Base-by-base conservation (phyloP, 2,329 filamentous ascomycete genomes). In the Nannizziopsis barbatae region DNA sequence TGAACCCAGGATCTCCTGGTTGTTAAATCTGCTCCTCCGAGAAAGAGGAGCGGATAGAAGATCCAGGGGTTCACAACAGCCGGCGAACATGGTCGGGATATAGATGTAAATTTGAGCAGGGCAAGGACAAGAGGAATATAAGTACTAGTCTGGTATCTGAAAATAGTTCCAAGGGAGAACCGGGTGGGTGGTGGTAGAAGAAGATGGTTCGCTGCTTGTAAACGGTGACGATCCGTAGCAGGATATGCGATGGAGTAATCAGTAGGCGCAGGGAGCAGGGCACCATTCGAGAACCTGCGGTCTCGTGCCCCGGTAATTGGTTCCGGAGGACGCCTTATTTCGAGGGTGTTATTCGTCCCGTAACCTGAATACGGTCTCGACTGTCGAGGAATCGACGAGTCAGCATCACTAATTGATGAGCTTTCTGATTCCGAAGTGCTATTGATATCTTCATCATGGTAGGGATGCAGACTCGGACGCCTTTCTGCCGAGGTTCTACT, bases 61-160 rank as follows among this genome's bases (percentile, higher is more conserved):
- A 88, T 66, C 62, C 76, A 76, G 5, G 78, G 70, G 39, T 75
- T 81, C n/a, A 78, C 73, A 38, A 80, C 79, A 50, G 81, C 80
- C 0, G 87, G 87, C 61, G 79, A 79, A 62, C 88, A 95, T 0
- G 82, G 76, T 41, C 75, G 72, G 2, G 76, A 73, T 8, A 92
- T 65, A 0, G 79, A 78, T 10, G 75, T 66, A 7, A 88, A 66
- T 63, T 94, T 95, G 43, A 75, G 55, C 5, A 83, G 41, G n/a
- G 47, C 36, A 37, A 50, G 27, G 3, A 31, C 9, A 8, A 36
- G n/a, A 11, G 47, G 27, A 37, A 44, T 32, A 15, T 40, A 39
- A n/a, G 27, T 56, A 56, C 5, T 62, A 45, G 38, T 36, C 33
- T 38, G 41, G 15, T 38, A 39, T 44, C 50, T 46, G 17, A 60